These are phyloP conservation scores for Dryas alaskensis DNA, from an alignment of 306 rosid genomes.

Conservation along the genomic window DNA sequence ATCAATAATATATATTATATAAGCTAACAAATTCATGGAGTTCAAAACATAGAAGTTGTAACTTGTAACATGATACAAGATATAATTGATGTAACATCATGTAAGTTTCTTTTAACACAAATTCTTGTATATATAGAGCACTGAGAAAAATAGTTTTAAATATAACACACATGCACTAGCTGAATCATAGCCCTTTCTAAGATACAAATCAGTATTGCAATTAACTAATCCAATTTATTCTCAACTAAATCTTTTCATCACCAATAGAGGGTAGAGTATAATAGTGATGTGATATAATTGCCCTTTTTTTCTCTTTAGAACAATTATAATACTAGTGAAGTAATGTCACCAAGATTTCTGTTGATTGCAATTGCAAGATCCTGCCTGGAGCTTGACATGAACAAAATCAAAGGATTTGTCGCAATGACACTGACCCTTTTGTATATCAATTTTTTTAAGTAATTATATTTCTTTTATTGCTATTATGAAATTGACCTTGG, in stretches of 20 bases:
- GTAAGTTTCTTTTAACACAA: neutral
- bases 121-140: neutral
- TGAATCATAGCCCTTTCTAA: neutral
- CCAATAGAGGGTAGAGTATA: slow-evolving; percentile 1
- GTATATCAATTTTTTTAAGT: slow-evolving; percentile 1
- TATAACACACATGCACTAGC: neutral
- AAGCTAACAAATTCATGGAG: too few species aligned
- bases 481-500: slow-evolving; percentile 26
- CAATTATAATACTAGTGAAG: neutral
- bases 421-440: slow-evolving; percentile 21
- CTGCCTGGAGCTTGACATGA: slow-evolving; percentile 30
- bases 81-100: neutral
- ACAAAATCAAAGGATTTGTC: slow-evolving; percentile 14
- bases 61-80: too few species aligned
- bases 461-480: neutral
- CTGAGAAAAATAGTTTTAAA: neutral
- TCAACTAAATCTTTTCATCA: slow-evolving; percentile 2
- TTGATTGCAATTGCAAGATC: slow-evolving; percentile 29
- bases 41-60: too few species aligned
- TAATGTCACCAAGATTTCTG: slow-evolving; percentile 34
- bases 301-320: neutral
- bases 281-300: slow-evolving; percentile 14
- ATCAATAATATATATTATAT: too few species aligned
- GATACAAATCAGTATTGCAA: neutral
- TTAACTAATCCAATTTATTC: neutral